Base-by-base conservation (phyloP, 225 moss, liverwort and hornwort genomes). In the Antitrichia curtipendula region DNA sequence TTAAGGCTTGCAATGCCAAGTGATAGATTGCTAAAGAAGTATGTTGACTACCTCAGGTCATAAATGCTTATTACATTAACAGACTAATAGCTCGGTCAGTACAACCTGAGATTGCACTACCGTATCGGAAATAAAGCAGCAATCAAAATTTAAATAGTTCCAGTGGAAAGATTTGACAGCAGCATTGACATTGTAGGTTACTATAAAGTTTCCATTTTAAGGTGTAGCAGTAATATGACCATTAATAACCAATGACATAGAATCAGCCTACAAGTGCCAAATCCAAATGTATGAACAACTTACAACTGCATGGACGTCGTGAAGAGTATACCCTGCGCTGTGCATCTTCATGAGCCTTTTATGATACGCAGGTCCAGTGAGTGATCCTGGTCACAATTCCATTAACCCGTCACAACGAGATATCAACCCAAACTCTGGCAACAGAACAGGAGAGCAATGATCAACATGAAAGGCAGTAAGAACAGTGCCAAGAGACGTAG, bases 311-410 rank as follows among this genome's bases (percentile, higher is more conserved):
- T 81, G 74, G 40, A 75, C 20, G 34, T 91, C 89, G 58, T 85
- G 84, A 75, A 91, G 81, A 81, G 64, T 52, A 80, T 52, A 88
- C 85, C 91, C 93, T 71, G 90, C 82, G 82, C 93, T 93, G 79
- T 87, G 91, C 90, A 88, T 88, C 88, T 91, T 93, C 83, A 91
- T 52, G 68, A 91, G 91, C 50, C 84, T 87, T 70, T 63, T 93
- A 59, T 50, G 22, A 70, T 50, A 68, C 57, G 50, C 77, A 77
- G 78, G 25, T 88, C 73, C 91, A 54, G 41, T 47, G 31, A n/a
- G 53, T 59, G 89, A 50, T 84, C 86, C 91, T 80, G 81, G 66
- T 86, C 76, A 84, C 82, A 82, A 85, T 77, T 59, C 57, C 87
- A 81, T 63, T 78, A 49, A 20, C 64, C 57, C 72, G 65, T 72